These are phyloP conservation scores for Verticillium nonalfalfae DNA, from an alignment of 2,329 filamentous ascomycete species.

Conservation along the genomic window DNA sequence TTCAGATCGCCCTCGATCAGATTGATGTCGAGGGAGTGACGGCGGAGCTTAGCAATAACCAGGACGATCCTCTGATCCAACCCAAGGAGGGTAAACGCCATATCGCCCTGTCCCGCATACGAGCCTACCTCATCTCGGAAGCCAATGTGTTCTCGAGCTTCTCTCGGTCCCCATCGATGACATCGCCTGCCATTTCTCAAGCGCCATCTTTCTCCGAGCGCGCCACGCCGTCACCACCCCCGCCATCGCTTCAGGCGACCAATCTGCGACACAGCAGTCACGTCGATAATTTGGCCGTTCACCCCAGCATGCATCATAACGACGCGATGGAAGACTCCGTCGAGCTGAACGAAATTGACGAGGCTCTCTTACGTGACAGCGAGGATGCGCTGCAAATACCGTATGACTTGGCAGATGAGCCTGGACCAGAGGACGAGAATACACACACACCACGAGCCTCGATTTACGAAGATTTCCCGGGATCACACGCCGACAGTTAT, in stretches of 20 bases:
- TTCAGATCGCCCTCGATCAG: conserved; percentile 58
- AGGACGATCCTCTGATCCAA: conserved; percentile 26
- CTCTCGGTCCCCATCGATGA: conserved; percentile 41
- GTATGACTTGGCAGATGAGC: conserved; percentile 37
- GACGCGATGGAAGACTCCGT: conserved; percentile 24
- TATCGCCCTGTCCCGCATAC: conserved; percentile 56
- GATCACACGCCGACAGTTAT: not conserved
- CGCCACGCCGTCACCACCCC: conserved; percentile 15
- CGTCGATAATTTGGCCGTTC: conserved; percentile 22
- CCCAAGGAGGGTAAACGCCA: conserved; percentile 60
- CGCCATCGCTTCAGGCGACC: conserved; percentile 10
- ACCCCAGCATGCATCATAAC: conserved; percentile 10
- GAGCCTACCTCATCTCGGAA: conserved; percentile 61
- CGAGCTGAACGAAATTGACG: conserved; percentile 25
- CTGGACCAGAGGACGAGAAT: conserved; percentile 24
- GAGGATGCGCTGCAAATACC: conserved; percentile 52
- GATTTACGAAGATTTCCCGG: conserved; percentile 28
- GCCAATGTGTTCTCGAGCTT: conserved; percentile 58
- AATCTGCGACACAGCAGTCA: conserved; percentile 14
- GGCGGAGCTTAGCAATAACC: conserved; percentile 21
- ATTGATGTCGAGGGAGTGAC: conserved; percentile 64
- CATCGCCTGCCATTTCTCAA: conserved; percentile 47
- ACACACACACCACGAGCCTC: conserved; percentile 50
- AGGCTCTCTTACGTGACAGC: conserved; percentile 37
- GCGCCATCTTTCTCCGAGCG: conserved; percentile 31